Percentiles rank a stretch among this genome's conserved stretches.
phyloP scores from a whole-genome alignment of 2,329 filamentous ascomycete species.

The Pyrenochaeta sp. region DNA sequence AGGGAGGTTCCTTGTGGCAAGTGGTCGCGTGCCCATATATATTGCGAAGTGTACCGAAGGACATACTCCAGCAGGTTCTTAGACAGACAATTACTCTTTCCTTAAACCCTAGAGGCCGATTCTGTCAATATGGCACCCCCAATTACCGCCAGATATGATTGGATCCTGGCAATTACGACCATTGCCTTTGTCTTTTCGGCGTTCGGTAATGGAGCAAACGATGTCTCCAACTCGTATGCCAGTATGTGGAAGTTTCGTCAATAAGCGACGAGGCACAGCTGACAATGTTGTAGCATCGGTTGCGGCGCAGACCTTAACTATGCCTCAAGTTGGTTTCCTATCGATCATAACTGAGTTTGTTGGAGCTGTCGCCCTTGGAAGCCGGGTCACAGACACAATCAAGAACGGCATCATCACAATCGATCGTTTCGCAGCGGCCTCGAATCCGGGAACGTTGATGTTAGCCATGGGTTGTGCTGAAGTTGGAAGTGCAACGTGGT shows the following conservation, averaged over 20 bases:
- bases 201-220: conserved; percentile 55
- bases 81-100: conserved; percentile 1
- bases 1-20: conserved; percentile 13
- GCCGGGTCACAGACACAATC: conserved; percentile 67
- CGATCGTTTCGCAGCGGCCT: conserved; percentile 50
- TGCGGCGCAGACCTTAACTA: conserved; percentile 60
- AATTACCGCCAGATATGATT: conserved; percentile 45
- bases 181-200: conserved; percentile 48
- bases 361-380: conserved; percentile 61
- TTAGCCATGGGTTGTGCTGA: conserved; percentile 66
- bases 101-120: conserved; percentile 1
- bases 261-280: conserved; percentile 1
- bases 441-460: conserved; percentile 62
- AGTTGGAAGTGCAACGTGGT: conserved; percentile 60
- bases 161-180: too few species aligned
- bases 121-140: conserved; percentile 24
- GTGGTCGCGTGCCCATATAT: conserved; percentile 16
- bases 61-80: not conserved
- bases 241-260: conserved; percentile 28
- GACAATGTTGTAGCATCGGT: conserved; percentile 41
- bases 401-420: conserved; percentile 66
- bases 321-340: conserved; percentile 60
- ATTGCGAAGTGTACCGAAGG: conserved; percentile 3
- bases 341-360: conserved; percentile 60
- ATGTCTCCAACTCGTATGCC: conserved; percentile 64